Evolutionary conservation across 176 grass and related monocot species (phyloP).

Genomic region (Oryza glumipatula): DNA sequence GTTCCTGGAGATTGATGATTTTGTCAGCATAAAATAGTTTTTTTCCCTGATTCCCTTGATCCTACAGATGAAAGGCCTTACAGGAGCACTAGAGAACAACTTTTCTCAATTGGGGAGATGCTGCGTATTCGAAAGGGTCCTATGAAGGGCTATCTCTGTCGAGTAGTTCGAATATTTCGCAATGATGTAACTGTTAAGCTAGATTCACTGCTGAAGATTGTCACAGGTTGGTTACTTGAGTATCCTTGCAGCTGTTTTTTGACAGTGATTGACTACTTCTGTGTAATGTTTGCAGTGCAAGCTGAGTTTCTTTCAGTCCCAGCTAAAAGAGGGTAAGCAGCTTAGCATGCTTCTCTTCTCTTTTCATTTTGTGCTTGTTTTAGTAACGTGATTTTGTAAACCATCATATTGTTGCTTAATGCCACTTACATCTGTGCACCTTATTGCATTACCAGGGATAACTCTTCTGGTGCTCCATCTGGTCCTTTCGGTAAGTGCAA

Average conservation of each 20-base stretch:
- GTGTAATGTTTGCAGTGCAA: conserved; percentile 64
- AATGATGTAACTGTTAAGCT: conserved; percentile 94
- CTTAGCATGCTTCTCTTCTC: conserved; percentile 37
- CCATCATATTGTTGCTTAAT: conserved; percentile 24
- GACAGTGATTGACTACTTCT: conserved; percentile 30
- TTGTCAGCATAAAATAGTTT: conserved; percentile 10
- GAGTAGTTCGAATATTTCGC: conserved; percentile 83
- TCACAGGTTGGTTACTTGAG: conserved; percentile 85
- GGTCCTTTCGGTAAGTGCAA: conserved; percentile 57
- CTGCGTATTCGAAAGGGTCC: conserved; percentile 87
- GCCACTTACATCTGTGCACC: not conserved
- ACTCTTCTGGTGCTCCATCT: conserved; percentile 52
- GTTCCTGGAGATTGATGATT: not conserved
- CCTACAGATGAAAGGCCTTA: conserved; percentile 58
- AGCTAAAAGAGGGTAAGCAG: conserved; percentile 69
- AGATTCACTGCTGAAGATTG: conserved; percentile 87
- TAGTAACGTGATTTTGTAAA: not conserved
- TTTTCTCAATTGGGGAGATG: conserved; percentile 83
- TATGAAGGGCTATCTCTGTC: conserved; percentile 97
- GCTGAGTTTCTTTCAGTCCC: conserved; percentile 75
- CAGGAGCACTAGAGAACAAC: conserved; percentile 69
- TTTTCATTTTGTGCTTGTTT: conserved; percentile 11
- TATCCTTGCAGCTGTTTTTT: conserved; percentile 33
- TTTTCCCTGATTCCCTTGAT: conserved; percentile 45
- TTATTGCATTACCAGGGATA: conserved; percentile 53